Evolutionary conservation across 495 filamentous ascomycete genomes (phyloP).

Genomic region (Massariosphaeria phaeospora): DNA sequence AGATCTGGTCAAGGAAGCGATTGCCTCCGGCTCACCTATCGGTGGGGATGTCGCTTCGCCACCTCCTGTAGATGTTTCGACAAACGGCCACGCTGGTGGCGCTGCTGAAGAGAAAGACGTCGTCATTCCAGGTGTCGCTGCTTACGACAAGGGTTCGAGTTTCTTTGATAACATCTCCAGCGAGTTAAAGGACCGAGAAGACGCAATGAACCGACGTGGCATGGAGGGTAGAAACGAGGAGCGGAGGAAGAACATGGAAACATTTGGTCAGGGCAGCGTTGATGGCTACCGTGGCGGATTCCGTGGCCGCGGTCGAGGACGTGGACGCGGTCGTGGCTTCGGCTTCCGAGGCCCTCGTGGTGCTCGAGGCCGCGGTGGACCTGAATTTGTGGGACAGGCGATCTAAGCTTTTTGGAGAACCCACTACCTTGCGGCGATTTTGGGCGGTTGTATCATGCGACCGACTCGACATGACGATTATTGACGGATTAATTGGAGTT

Average conservation of each 20-base stretch:
- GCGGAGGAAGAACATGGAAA: conserved; percentile 92
- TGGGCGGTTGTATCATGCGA: no score
- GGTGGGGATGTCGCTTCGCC: conserved; percentile 39
- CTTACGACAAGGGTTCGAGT: conserved; percentile 77
- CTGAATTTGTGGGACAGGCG: no score
- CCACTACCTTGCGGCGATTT: no score
- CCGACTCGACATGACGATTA: no score
- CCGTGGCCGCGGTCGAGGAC: conserved; percentile 44
- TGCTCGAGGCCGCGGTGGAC: neutral
- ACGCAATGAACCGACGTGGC: conserved; percentile 58
- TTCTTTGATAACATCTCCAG: conserved; percentile 99
- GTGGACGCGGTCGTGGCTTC: conserved; percentile 42
- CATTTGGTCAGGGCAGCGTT: conserved; percentile 96
- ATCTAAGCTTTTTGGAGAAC: no score
- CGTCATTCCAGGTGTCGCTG: conserved; percentile 43
- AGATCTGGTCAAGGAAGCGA: conserved; percentile 86
- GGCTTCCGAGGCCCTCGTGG: neutral
- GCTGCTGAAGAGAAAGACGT: conserved; percentile 38
- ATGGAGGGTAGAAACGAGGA: conserved; percentile 90
- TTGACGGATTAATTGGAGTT: no score
- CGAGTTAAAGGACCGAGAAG: conserved; percentile 84
- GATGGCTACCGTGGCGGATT: conserved; percentile 77
- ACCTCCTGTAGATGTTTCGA: conserved; percentile 2
- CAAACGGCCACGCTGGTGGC: conserved; percentile 31
- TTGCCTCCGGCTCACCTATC: conserved; percentile 68